Base-by-base conservation (phyloP, 1,139 yeast species). In the Trichomonascaceae sp. region DNA sequence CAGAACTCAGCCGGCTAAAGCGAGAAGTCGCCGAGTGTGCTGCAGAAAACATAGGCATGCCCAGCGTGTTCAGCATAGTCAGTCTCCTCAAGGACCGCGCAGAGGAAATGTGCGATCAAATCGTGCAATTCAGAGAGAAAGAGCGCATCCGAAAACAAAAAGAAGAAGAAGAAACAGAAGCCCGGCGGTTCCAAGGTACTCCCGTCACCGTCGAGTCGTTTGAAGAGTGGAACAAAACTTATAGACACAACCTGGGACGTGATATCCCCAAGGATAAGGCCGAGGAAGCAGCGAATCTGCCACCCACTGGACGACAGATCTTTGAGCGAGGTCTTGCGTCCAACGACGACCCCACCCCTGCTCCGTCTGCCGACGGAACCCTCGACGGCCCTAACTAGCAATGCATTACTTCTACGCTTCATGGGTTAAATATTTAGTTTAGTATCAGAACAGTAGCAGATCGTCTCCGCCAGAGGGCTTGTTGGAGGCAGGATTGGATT, bases 311-410 rank as follows among this genome's bases (percentile, higher is more conserved):
- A 14, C 69, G 73, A 46, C 89, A 85, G 56, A 79, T 89, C 40
- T 89, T 87, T 52, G 97, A 85, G 51, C 70, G 69, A 51, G 97
- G 97, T 32, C 68, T 85, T 48, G 81, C 72, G 31, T n/a, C n/a
- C n/a, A n/a, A n/a, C n/a, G n/a, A n/a, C n/a, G n/a, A n/a, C n/a
- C n/a, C n/a, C n/a, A n/a, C n/a, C n/a, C n/a, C n/a, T n/a, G n/a
- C n/a, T n/a, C n/a, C n/a, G n/a, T n/a, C n/a, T n/a, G n/a, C n/a
- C n/a, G n/a, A n/a, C n/a, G n/a, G n/a, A n/a, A n/a, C n/a, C n/a
- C n/a, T n/a, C n/a, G n/a, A n/a, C n/a, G n/a, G n/a, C n/a, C n/a
- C n/a, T n/a, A n/a, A n/a, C n/a, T n/a, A n/a, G n/a, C n/a, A n/a
- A n/a, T n/a, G n/a, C n/a, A n/a, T n/a, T n/a, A n/a, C n/a, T n/a